Percentiles rank a stretch among this genome's conserved stretches.
phyloP scores from a whole-genome alignment of 169 alveolate genomes.

The Cyclospora cayetanensis region DNA sequence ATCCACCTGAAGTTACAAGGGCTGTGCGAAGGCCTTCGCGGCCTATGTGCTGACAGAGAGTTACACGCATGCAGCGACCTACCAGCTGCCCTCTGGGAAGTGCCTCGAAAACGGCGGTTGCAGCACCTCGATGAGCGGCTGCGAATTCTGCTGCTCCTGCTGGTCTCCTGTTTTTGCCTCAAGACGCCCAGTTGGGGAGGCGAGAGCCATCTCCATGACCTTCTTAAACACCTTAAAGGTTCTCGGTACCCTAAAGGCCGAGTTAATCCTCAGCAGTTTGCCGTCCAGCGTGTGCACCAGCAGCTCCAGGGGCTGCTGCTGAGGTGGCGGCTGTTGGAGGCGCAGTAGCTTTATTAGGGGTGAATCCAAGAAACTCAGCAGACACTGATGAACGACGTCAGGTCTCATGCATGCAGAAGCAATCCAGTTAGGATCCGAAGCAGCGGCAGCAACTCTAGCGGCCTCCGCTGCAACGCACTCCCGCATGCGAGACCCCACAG shows the following conservation, averaged over 20 bases:
- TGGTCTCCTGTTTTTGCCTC: background rate
- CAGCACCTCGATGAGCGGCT: slow-evolving; percentile 55
- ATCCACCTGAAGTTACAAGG: too few species aligned
- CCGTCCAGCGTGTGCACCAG: slow-evolving; percentile 66
- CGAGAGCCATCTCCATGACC: slow-evolving; percentile 50
- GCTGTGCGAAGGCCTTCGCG: background rate
- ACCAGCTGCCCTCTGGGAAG: slow-evolving; percentile 34
- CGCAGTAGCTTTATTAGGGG: background rate
- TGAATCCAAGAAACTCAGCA: slow-evolving; percentile 31
- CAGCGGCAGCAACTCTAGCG: background rate
- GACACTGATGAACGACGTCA: slow-evolving; percentile 51
- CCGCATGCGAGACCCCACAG: background rate
- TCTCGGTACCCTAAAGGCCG: slow-evolving; percentile 52
- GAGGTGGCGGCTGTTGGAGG: slow-evolving; percentile 44
- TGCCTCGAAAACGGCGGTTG: slow-evolving; percentile 65
- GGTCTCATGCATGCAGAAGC: background rate
- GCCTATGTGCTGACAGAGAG: background rate
- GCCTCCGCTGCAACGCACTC: slow-evolving; percentile 50
- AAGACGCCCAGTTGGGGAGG: slow-evolving; percentile 64
- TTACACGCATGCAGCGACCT: background rate
- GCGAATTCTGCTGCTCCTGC: background rate
- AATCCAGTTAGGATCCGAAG: background rate
- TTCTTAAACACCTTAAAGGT: slow-evolving; percentile 45
- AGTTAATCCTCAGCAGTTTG: slow-evolving; percentile 26
- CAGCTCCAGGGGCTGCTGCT: slow-evolving; percentile 22